Evolutionary conservation across 2,329 filamentous ascomycete genomes (phyloP).

Genomic region (Trichoderma gracile): DNA sequence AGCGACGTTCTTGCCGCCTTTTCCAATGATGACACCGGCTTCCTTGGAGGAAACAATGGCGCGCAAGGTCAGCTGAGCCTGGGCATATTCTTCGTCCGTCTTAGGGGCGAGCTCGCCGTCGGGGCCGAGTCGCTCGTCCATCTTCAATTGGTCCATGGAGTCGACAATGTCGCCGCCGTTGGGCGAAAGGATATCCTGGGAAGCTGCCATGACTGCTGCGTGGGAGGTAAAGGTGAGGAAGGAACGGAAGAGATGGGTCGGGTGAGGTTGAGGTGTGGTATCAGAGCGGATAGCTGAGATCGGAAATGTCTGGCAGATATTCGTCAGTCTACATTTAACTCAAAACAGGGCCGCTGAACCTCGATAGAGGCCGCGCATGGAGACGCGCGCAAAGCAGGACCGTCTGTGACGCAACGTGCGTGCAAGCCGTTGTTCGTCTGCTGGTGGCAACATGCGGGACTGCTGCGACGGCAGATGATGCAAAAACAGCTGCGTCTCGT

Average conservation of each 20-base stretch:
- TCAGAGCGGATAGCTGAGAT: not conserved
- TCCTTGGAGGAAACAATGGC: slow-evolving; percentile 99
- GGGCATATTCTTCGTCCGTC: slow-evolving; percentile 95
- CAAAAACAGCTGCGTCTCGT: not conserved
- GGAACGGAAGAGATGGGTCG: slow-evolving; percentile 8
- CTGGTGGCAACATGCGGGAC: not conserved
- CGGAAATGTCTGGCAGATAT: not conserved
- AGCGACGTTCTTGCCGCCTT: slow-evolving; percentile 96
- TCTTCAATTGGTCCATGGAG: slow-evolving; percentile 64
- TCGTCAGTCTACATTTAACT: not conserved
- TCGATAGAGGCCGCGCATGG: not conserved
- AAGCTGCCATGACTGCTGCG: slow-evolving; percentile 57
- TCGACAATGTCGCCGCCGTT: slow-evolving; percentile 64
- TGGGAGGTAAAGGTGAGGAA: not conserved
- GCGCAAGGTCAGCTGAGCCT: slow-evolving; percentile 87
- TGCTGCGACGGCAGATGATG: not conserved
- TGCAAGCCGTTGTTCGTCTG: slow-evolving; percentile 1
- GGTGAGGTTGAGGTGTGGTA: slow-evolving; percentile 17
- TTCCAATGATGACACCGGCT: slow-evolving; percentile 98
- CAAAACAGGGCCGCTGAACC: not conserved
- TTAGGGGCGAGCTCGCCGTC: slow-evolving; percentile 81
- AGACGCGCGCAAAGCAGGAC: slow-evolving; percentile 9
- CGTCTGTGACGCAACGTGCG: slow-evolving; percentile 18
- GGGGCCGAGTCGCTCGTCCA: slow-evolving; percentile 66
- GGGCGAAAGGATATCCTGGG: slow-evolving; percentile 58